phyloP scores from a whole-genome alignment of 1,284 basidiomycete genomes.

The Sphagnurus paluster region DNA sequence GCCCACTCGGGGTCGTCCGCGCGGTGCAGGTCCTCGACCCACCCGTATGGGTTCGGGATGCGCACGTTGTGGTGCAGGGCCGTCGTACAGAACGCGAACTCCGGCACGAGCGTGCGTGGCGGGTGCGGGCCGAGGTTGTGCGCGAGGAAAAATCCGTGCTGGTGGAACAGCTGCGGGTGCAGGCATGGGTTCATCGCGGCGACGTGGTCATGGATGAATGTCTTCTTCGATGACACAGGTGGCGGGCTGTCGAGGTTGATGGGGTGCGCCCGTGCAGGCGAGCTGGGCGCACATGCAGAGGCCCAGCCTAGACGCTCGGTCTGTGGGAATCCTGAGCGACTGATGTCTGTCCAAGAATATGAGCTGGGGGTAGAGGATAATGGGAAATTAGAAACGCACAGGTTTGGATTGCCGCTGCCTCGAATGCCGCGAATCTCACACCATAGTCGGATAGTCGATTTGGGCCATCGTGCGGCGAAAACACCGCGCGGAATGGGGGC shows the following conservation, averaged over 20 bases:
- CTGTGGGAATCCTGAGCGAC: constrained; percentile 32
- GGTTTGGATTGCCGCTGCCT: constrained; percentile 40
- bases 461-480: constrained; percentile 50
- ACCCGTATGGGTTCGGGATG: constrained; percentile 48
- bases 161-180: constrained; percentile 49
- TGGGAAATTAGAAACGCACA: constrained; percentile 26
- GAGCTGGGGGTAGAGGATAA: not conserved
- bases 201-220: constrained; percentile 55
- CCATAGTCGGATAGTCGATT: constrained; percentile 43
- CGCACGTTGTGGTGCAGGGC: constrained; percentile 63
- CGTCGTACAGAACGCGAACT: constrained; percentile 58
- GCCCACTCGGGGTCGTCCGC: constrained; percentile 54
- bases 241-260: constrained; percentile 28
- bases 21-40: constrained; percentile 36
- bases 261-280: constrained; percentile 37
- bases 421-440: constrained; percentile 38
- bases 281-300: constrained; percentile 41
- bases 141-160: constrained; percentile 59
- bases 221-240: constrained; percentile 35
- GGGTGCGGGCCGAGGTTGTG: constrained; percentile 49
- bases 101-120: constrained; percentile 45
- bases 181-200: constrained; percentile 63
- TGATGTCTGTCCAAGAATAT: constrained; percentile 30
- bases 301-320: constrained; percentile 37
- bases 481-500: constrained; percentile 44